Evolutionary conservation across 2,329 filamentous ascomycete genomes (phyloP), one percentile per base, ranked within the genome.

Genomic region (Parastagonospora avenae): DNA sequence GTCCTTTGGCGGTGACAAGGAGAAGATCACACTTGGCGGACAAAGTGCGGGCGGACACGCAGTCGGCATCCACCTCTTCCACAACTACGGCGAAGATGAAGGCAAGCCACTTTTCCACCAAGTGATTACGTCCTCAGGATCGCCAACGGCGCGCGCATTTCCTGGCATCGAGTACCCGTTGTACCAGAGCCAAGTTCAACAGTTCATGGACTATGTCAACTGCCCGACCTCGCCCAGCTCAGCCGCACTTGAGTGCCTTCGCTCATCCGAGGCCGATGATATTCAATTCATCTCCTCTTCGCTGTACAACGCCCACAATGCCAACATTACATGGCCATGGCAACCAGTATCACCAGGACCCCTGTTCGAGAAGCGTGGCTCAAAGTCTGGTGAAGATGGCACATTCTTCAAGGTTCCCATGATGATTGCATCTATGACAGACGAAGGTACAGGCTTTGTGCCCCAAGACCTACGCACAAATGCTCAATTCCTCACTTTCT

Each of bases 311-410:
- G 68, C 73, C 0, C 74, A 74, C 4, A 62, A 75, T 4, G 70
- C 72, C 12, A 71, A 71, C 32, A 63, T 77, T 24, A 80, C 76
- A 0, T 81, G 79, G 79, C 78, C 79, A 0, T 81, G 78, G 63
- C 79, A 81, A 43, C 79, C 79, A 1, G 74, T 75, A 0, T 76
- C 78, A 0, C 77, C 77, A 0, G 79, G 78, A 0, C 75, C 75
- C 0, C 49, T 80, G 0, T 67, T 81, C 3, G 78, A 81, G 56
- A 80, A 79, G 46, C 70, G 74, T 4, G 79, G 79, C 14, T 80
- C 78, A 0, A 52, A 52, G 2, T 72, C 69, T 16, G 69, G 68
- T 30, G 46, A 61, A 19, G 66, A 73, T 8, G 63, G 63, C n/a
- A 70, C 68, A 1, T 72, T 73, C 46, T 72, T 64, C 62, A 64